Percentiles rank a stretch among this genome's conserved stretches.
These are phyloP conservation scores for Anaeramoeba ignava DNA, from an alignment of 78 protist genomes.

Conservation along the genomic window DNA sequence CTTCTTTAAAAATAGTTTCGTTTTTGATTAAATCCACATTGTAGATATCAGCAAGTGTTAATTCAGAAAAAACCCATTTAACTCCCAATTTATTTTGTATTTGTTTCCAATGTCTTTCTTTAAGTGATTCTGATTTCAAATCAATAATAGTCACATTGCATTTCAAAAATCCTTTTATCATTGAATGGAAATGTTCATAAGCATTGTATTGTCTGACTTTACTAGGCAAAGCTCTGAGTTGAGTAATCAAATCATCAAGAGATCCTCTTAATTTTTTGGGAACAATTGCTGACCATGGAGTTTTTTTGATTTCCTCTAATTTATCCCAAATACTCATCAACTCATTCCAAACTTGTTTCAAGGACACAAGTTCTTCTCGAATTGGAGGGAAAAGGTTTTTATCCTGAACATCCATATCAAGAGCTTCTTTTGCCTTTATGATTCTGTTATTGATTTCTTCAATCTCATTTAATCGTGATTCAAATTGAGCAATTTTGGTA, in stretches of 20 bases:
- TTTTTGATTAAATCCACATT: too few relatives aligned
- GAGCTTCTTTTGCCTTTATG: conserved; percentile 52
- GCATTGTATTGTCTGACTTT: conserved; percentile 66
- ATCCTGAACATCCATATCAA: conserved; percentile 34
- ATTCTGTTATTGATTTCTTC: conserved; percentile 33
- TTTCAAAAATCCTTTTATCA: conserved; percentile 19
- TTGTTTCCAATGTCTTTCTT: conserved; percentile 77
- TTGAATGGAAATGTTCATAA: conserved; percentile 32
- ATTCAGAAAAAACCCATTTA: too few relatives aligned
- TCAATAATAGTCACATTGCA: conserved; percentile 19
- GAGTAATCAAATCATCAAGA: conserved; percentile 20
- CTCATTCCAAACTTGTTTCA: conserved; percentile 56
- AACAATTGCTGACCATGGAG: conserved; percentile 66
- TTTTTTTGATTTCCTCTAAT: conserved; percentile 44
- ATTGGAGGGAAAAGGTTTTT: conserved; percentile 28
- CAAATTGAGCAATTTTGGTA: conserved; percentile 22
- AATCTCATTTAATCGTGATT: conserved; percentile 24
- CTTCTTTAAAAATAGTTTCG: too few relatives aligned
- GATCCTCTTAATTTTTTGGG: conserved; percentile 32
- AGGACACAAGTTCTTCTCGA: conserved; percentile 56
- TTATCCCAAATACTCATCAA: conserved; percentile 34
- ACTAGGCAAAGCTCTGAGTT: conserved; percentile 52
- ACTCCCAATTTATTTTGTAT: too few relatives aligned
- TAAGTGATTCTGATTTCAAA: conserved; percentile 50
- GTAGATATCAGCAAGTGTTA: too few relatives aligned